These are phyloP conservation scores for Smittium culicis DNA, from an alignment of 371 early-diverging fungal species.

Conservation along the genomic window DNA sequence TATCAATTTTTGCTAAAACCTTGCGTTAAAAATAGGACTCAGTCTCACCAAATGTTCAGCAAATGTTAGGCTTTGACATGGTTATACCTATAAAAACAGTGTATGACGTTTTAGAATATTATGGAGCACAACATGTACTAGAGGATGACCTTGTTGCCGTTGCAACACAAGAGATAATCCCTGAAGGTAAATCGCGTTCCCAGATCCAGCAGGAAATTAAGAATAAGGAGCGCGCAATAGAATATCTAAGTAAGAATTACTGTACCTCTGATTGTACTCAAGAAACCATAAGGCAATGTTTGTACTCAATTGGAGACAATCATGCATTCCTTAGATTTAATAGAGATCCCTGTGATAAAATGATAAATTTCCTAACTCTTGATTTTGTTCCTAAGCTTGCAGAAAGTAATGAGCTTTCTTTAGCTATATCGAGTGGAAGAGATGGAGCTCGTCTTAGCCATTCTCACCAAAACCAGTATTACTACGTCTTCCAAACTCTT, in stretches of 20 bases:
- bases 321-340: constrained; percentile 78
- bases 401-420: constrained; percentile 42
- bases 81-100: constrained; percentile 80
- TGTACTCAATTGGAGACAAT: constrained; percentile 92
- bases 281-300: constrained; percentile 70
- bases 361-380: constrained; percentile 58
- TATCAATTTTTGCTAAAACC: too few relatives aligned
- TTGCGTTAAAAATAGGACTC: constrained; percentile 67
- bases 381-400: constrained; percentile 46
- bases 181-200: constrained; percentile 59
- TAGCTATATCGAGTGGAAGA: constrained; percentile 69
- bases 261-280: constrained; percentile 37
- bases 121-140: constrained; percentile 48
- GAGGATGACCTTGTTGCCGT: constrained; percentile 59
- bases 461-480: constrained; percentile 78
- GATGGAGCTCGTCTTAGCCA: constrained; percentile 84
- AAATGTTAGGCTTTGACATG: constrained; percentile 66
- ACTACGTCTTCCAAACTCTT: constrained; percentile 85
- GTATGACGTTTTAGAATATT: constrained; percentile 49
- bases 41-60: constrained; percentile 69
- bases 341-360: constrained; percentile 89
- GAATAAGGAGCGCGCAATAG: constrained; percentile 82
- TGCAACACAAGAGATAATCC: constrained; percentile 81
- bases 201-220: constrained; percentile 74
- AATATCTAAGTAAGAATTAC: constrained; percentile 63